Evolutionary conservation across 2,329 filamentous ascomycete species (phyloP).

Genomic region (Penicillium sp.): DNA sequence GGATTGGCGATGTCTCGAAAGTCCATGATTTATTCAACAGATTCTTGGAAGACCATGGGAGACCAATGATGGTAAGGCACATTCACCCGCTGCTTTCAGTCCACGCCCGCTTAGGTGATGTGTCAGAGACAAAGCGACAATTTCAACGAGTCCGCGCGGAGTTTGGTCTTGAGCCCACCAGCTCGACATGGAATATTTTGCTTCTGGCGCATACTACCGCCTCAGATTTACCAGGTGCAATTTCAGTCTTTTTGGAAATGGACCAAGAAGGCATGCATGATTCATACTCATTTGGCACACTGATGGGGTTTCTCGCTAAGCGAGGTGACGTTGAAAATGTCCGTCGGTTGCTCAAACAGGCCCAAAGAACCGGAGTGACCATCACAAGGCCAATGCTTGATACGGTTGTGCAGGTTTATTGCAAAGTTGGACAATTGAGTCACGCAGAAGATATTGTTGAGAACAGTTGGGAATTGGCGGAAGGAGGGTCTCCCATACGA

Average conservation of each 20-base stretch:
- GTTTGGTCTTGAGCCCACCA: slow-evolving; percentile 58
- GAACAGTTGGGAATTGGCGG: slow-evolving; percentile 53
- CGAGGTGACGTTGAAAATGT: slow-evolving; percentile 72
- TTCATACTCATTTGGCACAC: slow-evolving; percentile 64
- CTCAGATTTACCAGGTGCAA: slow-evolving; percentile 65
- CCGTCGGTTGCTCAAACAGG: slow-evolving; percentile 63
- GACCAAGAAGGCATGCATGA: slow-evolving; percentile 53
- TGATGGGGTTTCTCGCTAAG: slow-evolving; percentile 70
- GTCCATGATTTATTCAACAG: slow-evolving; percentile 49
- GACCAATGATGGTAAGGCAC: no score
- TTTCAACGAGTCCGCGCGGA: slow-evolving; percentile 62
- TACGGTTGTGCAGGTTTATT: slow-evolving; percentile 67
- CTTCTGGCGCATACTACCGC: slow-evolving; percentile 68
- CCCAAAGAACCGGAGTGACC: slow-evolving; percentile 53
- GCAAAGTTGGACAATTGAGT: slow-evolving; percentile 54
- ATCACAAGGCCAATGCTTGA: slow-evolving; percentile 61
- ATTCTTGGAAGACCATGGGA: slow-evolving; percentile 39
- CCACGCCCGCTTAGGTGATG: slow-evolving; percentile 67
- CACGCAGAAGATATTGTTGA: slow-evolving; percentile 61
- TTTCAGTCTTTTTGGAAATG: slow-evolving; percentile 64
- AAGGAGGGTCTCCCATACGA: slow-evolving; percentile 56
- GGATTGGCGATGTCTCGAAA: slow-evolving; percentile 46
- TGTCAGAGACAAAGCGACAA: slow-evolving; percentile 57
- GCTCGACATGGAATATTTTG: slow-evolving; percentile 71
- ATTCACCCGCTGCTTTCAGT: slow-evolving; percentile 72